Base-by-base conservation (phyloP, 106 monocot genomes). In the Agapanthus africanus region DNA sequence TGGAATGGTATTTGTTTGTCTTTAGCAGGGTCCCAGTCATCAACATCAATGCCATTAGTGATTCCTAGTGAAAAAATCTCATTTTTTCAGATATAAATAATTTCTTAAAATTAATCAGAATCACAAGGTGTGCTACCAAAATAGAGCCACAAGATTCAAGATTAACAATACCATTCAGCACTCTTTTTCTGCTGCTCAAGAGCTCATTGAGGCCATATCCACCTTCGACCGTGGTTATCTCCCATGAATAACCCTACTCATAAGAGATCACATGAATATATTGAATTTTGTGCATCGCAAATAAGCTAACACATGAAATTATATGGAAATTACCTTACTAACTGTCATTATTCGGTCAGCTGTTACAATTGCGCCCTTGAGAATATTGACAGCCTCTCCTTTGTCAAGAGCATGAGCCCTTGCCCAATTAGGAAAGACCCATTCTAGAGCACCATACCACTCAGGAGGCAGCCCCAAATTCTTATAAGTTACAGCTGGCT, bases 331-430 rank as follows among this genome's bases (percentile, higher is more conserved):
- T 32, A 91, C 91, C 95, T 91, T 73, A 66, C 95, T 95, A 52
- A 95, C 95, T 41, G 95, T 95, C 30, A 91, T 70, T 42, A 95
- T 88, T 16, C 95, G 80, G 78, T 95, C 91, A 47, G 78, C 76
- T 59, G 95, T 91, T 10, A 95, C 95, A 76, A 95, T 82, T 51
- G 95, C 95, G 62, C 88, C 91, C 74, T 95, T 95, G 30, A 95
- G 63, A 74, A 95, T 71, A 80, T 95, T 95, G 34, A 95, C 91
- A 72, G 95, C 85, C 74, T 88, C 86, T 56, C 95, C 95, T 91
- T 90, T 25, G 90, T 90, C 93, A 88, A 42, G n/a, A n/a, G n/a
- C n/a, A n/a, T n/a, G n/a, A n/a, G n/a, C n/a, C n/a, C n/a, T n/a
- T n/a, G n/a, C n/a, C n/a, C n/a, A n/a, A n/a, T n/a, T n/a, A n/a